Base-by-base conservation (phyloP, 352 stramenopile genomes). In the Globisporangium apiculatum region DNA sequence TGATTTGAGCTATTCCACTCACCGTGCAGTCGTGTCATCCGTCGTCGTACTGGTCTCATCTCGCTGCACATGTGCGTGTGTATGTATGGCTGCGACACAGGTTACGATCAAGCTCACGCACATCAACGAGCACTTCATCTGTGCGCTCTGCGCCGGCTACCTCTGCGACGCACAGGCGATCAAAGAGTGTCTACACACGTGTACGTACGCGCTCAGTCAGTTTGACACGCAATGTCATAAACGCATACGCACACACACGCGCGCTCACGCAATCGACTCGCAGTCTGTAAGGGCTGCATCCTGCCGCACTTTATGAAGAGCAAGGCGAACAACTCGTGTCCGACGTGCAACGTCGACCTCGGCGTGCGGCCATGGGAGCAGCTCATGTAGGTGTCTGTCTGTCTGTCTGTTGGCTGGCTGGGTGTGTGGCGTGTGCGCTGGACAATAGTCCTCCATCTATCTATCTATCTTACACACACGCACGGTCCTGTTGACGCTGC, bases 141-240 rank as follows among this genome's bases (percentile, higher is more conserved):
- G 81, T 61, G 69, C 60, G 43, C 48, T 94, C 14, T 94, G 83
- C 65, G 62, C 73, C 10, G 83, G 83, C 11, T 91, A 91, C 60
- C 66, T 89, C 17, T 67, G 71, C 14, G 77, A 90, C 48, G 73
- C 83, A 0, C 81, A 88, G 50, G 87, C 78, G 51, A 78, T 90
- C 48, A 82, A 85, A 48, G 83, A 94, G 65, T 94, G 83, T 60
- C 65, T 88, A 31, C 79, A 91, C 57, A 89, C 83, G 1, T 94
- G 81, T 91, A 71, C 58, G 75, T 50, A 9, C 40, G 36, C 38
- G 7, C 8, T 52, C 15, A 9, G 7, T 49, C 58, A 6, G 12
- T 42, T 11, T 5, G 12, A 12, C 7, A 47, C 4, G 12, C 24
- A 31, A 43, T 43, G 8, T 3, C 8, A 43, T 43, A 10, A 8